Percentiles rank a stretch among this genome's conserved stretches.
Conservation (phyloP, 2,329 filamentous ascomycete genomes). For the Diaporthe citri region DNA sequence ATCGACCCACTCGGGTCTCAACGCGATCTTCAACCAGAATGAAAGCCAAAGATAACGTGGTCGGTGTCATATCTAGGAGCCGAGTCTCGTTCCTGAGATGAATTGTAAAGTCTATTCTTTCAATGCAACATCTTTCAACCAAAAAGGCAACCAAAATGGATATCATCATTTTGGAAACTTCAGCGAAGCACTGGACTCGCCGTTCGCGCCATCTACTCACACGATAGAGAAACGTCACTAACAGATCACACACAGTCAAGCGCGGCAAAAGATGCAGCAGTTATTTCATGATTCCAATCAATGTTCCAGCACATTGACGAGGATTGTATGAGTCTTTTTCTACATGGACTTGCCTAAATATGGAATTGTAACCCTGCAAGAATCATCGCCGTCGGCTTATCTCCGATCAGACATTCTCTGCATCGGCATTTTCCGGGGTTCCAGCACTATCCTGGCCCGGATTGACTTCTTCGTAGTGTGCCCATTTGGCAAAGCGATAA, state of each 20-base stretch:
- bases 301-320: too few relatives aligned
- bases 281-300: too few relatives aligned
- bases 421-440: background rate
- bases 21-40: background rate
- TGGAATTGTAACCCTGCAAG: too few relatives aligned
- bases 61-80: background rate
- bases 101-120: background rate
- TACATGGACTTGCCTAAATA: too few relatives aligned
- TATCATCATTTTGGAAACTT: too few relatives aligned
- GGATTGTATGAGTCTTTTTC: too few relatives aligned
- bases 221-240: background rate
- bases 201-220: background rate
- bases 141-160: background rate
- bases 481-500: slow-evolving; percentile 14
- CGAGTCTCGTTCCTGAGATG: background rate
- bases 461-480: slow-evolving; percentile 14
- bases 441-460: slow-evolving; percentile 6
- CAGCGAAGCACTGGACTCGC: background rate
- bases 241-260: background rate
- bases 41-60: background rate
- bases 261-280: background rate
- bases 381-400: too few relatives aligned
- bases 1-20: background rate
- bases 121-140: background rate
- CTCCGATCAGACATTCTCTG: background rate